These are phyloP conservation scores for Yueomyces sinensis DNA, from an alignment of 805 yeast genomes.

Conservation along the genomic window DNA sequence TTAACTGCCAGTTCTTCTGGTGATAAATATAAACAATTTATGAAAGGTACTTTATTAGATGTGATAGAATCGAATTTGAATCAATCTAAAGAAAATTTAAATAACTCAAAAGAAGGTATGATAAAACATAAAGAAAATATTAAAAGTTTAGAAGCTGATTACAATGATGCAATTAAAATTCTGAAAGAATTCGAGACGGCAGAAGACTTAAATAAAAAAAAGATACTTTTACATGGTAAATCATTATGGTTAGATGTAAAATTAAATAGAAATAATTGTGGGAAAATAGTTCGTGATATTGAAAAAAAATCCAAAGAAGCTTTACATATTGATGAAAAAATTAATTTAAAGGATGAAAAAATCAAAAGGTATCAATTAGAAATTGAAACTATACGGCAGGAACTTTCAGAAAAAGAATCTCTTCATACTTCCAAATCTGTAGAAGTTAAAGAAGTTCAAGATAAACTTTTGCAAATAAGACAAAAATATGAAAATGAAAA, in stretches of 20 bases:
- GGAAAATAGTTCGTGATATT: constrained; percentile 9
- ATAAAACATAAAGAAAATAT: constrained; percentile 28
- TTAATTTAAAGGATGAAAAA: constrained; percentile 14
- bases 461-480: constrained; percentile 6
- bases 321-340: constrained; percentile 6
- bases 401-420: constrained; percentile 7
- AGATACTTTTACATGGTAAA: constrained; percentile 33
- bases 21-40: constrained; percentile 62
- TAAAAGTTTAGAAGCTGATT: constrained; percentile 27
- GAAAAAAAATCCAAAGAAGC: constrained; percentile 9
- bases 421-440: constrained; percentile 6
- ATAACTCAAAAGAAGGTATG: constrained; percentile 28
- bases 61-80: constrained; percentile 46
- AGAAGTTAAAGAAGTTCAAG: constrained; percentile 9
- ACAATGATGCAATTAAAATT: constrained; percentile 29
- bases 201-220: constrained; percentile 27
- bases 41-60: constrained; percentile 66
- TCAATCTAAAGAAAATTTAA: constrained; percentile 25
- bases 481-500: constrained; percentile 11
- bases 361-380: constrained; percentile 17
- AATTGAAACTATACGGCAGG: too few species aligned
- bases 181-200: constrained; percentile 29
- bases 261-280: constrained; percentile 8
- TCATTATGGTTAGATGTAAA: constrained; percentile 34
- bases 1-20: constrained; percentile 62